A percentile compares a stretch with the other conserved stretches of the same genome.
These are phyloP conservation scores for Tricholoma flavovirens DNA, from an alignment of 768 basidiomycete genomes.

Conservation along the genomic window DNA sequence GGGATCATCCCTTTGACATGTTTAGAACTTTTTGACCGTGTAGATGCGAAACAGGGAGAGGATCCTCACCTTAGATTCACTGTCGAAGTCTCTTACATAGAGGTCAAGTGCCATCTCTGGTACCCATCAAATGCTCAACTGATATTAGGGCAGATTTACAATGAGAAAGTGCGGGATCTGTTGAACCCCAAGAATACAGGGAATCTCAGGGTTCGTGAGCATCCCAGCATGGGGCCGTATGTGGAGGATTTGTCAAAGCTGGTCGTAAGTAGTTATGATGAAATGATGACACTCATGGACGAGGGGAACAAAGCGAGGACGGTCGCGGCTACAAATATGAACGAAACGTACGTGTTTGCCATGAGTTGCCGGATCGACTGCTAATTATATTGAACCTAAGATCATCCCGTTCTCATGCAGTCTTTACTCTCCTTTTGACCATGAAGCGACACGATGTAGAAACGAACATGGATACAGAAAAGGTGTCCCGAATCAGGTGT, in stretches of 20 bases:
- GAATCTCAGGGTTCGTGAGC: slow-evolving; percentile 94
- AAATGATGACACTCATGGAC: slow-evolving; percentile 99
- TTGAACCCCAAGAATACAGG: slow-evolving; percentile 96
- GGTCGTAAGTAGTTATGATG: slow-evolving; percentile 84
- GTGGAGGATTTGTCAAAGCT: slow-evolving; percentile 96
- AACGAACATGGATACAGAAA: slow-evolving; percentile 91
- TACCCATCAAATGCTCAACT: not conserved
- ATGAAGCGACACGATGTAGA: slow-evolving; percentile 84
- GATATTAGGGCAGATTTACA: slow-evolving; percentile 66
- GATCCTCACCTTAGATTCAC: slow-evolving; percentile 76
- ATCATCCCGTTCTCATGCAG: slow-evolving; percentile 95
- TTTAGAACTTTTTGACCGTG: slow-evolving; percentile 84
- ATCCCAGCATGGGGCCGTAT: slow-evolving; percentile 94
- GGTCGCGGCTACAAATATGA: slow-evolving; percentile 99
- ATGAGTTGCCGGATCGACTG: slow-evolving; percentile 1
- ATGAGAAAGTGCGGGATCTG: slow-evolving; percentile 96
- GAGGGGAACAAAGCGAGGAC: slow-evolving; percentile 99
- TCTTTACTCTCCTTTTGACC: slow-evolving; percentile 91
- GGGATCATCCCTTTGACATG: slow-evolving; percentile 98
- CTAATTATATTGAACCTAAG: slow-evolving; percentile 29
- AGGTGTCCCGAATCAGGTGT: slow-evolving; percentile 95
- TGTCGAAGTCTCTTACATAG: slow-evolving; percentile 98
- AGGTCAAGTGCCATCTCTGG: slow-evolving; percentile 40
- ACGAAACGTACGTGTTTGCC: slow-evolving; percentile 66
- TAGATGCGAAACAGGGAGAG: slow-evolving; percentile 51